Percentiles rank a stretch among this genome's conserved stretches.
Conservation (phyloP, 2,329 filamentous ascomycete genomes). For the Colletotrichum magnum region DNA sequence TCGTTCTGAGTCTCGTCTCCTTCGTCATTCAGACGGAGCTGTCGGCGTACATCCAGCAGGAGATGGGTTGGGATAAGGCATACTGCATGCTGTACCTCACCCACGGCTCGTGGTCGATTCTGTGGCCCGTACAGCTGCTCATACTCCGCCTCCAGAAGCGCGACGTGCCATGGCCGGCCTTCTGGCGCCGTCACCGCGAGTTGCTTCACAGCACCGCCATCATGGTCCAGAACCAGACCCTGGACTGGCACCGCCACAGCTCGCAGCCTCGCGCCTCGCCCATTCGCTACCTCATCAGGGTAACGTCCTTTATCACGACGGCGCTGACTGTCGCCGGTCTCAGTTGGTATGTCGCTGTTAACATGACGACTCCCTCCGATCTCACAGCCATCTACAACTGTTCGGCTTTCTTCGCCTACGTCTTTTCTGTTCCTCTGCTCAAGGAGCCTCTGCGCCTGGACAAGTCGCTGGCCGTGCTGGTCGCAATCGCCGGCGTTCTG, state of each 20-base stretch:
- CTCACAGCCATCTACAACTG: conserved; percentile 99
- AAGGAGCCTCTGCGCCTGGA: conserved; percentile 86
- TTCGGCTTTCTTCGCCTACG: conserved; percentile 98
- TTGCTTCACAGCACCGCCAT: conserved; percentile 70
- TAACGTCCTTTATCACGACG: conserved; percentile 85
- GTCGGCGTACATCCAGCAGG: conserved; percentile 93
- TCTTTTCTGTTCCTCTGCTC: conserved; percentile 91
- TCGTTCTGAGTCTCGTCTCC: conserved; percentile 84
- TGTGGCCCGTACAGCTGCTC: conserved; percentile 89
- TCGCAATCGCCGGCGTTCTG: conserved; percentile 91
- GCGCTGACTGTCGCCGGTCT: conserved; percentile 91
- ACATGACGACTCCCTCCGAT: conserved; percentile 92
- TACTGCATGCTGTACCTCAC: conserved; percentile 99
- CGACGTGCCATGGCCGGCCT: conserved; percentile 83
- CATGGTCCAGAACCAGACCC: conserved; percentile 87
- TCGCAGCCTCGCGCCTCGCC: conserved; percentile 56
- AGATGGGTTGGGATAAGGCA: conserved; percentile 96
- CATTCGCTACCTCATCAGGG: conserved; percentile 80
- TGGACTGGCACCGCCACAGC: conserved; percentile 71
- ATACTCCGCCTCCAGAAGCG: conserved; percentile 86
- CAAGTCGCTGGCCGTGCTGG: conserved; percentile 87
- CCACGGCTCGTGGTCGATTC: conserved; percentile 90
- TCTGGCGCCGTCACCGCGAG: conserved; percentile 79
- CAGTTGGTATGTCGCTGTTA: conserved; percentile 96
- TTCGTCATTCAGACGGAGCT: conserved; percentile 98